A percentile compares a stretch with the other conserved stretches of the same genome.
Evolutionary conservation across 2,329 filamentous ascomycete genomes (phyloP).

Genomic region (Chrysosporium keratinophilum): DNA sequence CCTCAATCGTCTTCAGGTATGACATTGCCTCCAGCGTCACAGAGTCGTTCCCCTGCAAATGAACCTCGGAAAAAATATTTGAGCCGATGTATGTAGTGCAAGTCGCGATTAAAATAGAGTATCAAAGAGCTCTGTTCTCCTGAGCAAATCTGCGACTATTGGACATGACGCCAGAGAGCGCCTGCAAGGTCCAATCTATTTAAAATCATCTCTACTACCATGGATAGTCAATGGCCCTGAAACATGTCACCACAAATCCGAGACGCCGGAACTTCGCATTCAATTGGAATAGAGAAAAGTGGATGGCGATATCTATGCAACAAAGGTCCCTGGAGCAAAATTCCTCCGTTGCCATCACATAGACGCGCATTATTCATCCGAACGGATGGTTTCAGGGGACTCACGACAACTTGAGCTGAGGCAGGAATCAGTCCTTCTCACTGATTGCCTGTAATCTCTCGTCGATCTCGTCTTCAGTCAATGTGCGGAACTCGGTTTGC

Average conservation of each 20-base stretch:
- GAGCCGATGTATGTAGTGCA: slow-evolving; percentile 7
- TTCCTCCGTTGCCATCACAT: slow-evolving; percentile 8
- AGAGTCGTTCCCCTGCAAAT: neutral
- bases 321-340: neutral
- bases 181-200: slow-evolving; percentile 5
- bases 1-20: neutral
- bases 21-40: slow-evolving; percentile 6
- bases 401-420: slow-evolving; percentile 1
- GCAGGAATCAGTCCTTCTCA: slow-evolving; percentile 72
- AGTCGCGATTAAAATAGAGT: slow-evolving; percentile 11
- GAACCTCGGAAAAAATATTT: neutral
- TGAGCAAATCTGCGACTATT: neutral
- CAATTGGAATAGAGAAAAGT: slow-evolving; percentile 1
- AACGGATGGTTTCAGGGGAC: neutral
- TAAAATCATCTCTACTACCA: slow-evolving; percentile 7
- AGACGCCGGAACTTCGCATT: slow-evolving; percentile 8
- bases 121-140: slow-evolving; percentile 3
- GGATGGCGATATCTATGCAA: neutral
- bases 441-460: slow-evolving; percentile 95
- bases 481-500: slow-evolving; percentile 66
- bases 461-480: slow-evolving; percentile 97
- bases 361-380: neutral
- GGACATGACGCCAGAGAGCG: neutral
- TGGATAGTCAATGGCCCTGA: slow-evolving; percentile 1
- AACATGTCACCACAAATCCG: slow-evolving; percentile 8